Conservation (phyloP, 495 filamentous ascomycete species). For the Hyphodiscus hymeniophilus region DNA sequence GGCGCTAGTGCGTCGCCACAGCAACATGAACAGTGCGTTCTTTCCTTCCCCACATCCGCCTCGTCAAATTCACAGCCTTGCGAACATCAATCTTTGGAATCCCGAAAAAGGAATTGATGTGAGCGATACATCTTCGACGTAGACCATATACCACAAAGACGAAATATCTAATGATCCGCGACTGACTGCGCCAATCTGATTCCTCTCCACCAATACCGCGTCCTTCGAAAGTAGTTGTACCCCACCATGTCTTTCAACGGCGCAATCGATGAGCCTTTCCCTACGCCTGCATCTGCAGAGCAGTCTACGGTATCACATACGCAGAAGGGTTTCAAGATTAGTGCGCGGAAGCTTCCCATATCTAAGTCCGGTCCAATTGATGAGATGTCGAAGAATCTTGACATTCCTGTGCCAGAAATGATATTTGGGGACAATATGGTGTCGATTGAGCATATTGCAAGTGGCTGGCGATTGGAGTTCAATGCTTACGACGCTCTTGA, state of each 20-base stretch:
- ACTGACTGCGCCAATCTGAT: background rate
- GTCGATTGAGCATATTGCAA: constrained; percentile 55
- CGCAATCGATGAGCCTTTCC: constrained; percentile 32
- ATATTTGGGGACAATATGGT: constrained; percentile 95
- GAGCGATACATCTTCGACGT: background rate
- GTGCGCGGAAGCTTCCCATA: constrained; percentile 81
- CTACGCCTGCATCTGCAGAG: constrained; percentile 25
- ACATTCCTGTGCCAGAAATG: constrained; percentile 92
- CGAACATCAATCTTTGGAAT: too few relatives aligned
- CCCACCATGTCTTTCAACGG: constrained; percentile 27
- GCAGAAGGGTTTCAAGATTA: constrained; percentile 60
- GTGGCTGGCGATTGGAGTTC: constrained; percentile 70
- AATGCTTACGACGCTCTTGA: constrained; percentile 81
- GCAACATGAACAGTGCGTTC: background rate
- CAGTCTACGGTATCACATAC: constrained; percentile 35
- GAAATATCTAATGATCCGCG: background rate
- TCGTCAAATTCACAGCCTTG: background rate
- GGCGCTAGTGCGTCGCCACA: background rate
- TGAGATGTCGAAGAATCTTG: constrained; percentile 65
- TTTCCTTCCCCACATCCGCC: background rate
- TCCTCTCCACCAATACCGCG: background rate
- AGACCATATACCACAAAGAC: background rate
- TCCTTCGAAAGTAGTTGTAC: background rate
- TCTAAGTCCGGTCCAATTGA: constrained; percentile 87
- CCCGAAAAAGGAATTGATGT: too few relatives aligned